Evolutionary conservation across 2,329 filamentous ascomycete species (phyloP).

Genomic region (Trichophyton simii): DNA sequence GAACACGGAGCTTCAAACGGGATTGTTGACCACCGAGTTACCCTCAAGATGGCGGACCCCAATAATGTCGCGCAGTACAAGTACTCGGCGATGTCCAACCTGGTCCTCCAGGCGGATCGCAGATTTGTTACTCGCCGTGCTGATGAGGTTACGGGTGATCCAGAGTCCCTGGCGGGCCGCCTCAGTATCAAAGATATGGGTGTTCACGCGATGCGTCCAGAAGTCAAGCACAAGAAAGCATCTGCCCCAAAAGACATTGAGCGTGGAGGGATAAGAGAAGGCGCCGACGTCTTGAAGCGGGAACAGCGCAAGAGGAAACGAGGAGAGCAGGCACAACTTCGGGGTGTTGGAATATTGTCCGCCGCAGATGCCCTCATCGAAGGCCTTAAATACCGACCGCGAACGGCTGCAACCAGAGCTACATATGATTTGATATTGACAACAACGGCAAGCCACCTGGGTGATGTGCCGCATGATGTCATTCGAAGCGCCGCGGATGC

Average conservation of each 20-base stretch:
- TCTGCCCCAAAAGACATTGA: conserved; percentile 57
- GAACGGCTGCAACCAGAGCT: conserved; percentile 79
- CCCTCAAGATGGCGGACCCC: conserved; percentile 52
- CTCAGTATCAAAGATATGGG: conserved; percentile 95
- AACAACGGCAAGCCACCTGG: conserved; percentile 73
- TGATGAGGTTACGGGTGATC: conserved; percentile 92
- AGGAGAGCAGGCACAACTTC: conserved; percentile 56
- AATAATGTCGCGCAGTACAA: conserved; percentile 91
- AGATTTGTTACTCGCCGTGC: conserved; percentile 84
- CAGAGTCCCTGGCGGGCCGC: conserved; percentile 88
- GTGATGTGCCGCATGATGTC: conserved; percentile 84
- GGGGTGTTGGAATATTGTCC: conserved; percentile 66
- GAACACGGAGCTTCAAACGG: not conserved
- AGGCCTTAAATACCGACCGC: conserved; percentile 79
- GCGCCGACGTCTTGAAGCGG: conserved; percentile 67
- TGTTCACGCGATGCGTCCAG: conserved; percentile 63
- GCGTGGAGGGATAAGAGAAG: conserved; percentile 63
- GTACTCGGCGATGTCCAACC: conserved; percentile 99
- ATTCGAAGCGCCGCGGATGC: conserved; percentile 90
- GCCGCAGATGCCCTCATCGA: conserved; percentile 79
- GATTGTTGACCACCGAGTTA: not conserved
- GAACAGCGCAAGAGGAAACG: conserved; percentile 79
- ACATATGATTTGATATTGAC: conserved; percentile 92
- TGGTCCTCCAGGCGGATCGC: conserved; percentile 99
- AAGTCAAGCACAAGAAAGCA: conserved; percentile 65